Percentiles rank a stretch among this genome's conserved stretches.
Evolutionary conservation across 75 land plant genomes (phyloP).

Genomic region (Adiantum capillusveneris): DNA sequence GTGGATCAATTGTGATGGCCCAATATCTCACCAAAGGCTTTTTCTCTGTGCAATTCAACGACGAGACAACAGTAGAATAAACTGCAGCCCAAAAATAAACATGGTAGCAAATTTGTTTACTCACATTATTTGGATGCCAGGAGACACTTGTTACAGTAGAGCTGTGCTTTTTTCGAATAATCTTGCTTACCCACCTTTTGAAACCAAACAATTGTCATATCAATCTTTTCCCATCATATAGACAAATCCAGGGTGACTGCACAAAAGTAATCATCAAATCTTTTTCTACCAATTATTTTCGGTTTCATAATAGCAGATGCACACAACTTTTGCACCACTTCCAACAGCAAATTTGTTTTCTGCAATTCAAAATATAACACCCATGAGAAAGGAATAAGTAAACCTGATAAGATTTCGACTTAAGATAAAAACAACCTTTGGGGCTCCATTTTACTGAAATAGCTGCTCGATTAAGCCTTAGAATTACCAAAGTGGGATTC

Average conservation of each 20-base stretch:
- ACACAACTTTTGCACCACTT: conserved; percentile 98
- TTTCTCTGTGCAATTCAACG: too few relatives aligned
- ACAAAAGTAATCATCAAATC: neutral
- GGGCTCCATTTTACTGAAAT: conserved; percentile 99
- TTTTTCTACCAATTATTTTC: conserved; percentile 85
- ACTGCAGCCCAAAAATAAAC: neutral
- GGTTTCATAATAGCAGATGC: conserved; percentile 97
- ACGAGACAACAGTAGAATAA: too few relatives aligned
- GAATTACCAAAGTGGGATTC: conserved; percentile 91
- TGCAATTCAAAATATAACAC: conserved; percentile 19
- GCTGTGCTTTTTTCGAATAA: conserved; percentile 85
- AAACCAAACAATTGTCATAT: too few relatives aligned
- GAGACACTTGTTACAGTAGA: conserved; percentile 97
- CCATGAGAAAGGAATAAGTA: neutral
- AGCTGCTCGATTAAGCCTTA: conserved; percentile 95
- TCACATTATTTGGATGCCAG: conserved; percentile 98
- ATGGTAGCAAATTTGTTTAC: conserved; percentile 7
- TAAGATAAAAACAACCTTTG: conserved; percentile 32
- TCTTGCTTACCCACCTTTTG: conserved; percentile 97
- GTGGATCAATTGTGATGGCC: too few relatives aligned
- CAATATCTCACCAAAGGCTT: too few relatives aligned
- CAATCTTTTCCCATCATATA: too few relatives aligned
- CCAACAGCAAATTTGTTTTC: conserved; percentile 99
- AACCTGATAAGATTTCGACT: neutral
- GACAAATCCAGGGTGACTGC: too few relatives aligned